phyloP scores from a whole-genome alignment of 1,284 basidiomycete genomes.

The Irpex sp. region DNA sequence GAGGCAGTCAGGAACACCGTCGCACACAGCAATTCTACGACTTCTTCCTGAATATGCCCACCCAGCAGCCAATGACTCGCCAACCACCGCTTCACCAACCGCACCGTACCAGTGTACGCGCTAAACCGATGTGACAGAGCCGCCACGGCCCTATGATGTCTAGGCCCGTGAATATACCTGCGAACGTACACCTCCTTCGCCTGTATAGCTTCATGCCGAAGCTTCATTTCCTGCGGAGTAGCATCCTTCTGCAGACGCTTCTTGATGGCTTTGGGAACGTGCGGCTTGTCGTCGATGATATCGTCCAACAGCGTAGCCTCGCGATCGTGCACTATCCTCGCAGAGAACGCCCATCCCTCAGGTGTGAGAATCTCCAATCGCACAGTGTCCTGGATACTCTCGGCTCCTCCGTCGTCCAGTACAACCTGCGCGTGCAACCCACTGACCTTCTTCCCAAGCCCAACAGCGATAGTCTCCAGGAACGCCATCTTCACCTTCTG shows the following conservation, averaged over 20 bases:
- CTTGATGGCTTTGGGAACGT: slow-evolving; percentile 36
- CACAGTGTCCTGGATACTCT: slow-evolving; percentile 67
- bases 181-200: slow-evolving; percentile 66
- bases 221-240: slow-evolving; percentile 20
- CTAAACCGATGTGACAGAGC: slow-evolving; percentile 78
- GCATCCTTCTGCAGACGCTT: slow-evolving; percentile 28
- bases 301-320: slow-evolving; percentile 81
- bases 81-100: slow-evolving; percentile 93
- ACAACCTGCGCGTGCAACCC: slow-evolving; percentile 60
- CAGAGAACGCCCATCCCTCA: slow-evolving; percentile 85
- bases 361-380: slow-evolving; percentile 77
- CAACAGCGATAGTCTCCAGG: slow-evolving; percentile 72
- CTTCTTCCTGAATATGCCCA: slow-evolving; percentile 70
- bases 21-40: slow-evolving; percentile 84
- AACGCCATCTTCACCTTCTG: slow-evolving; percentile 96
- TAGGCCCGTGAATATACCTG: slow-evolving; percentile 75
- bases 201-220: slow-evolving; percentile 39
- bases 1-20: slow-evolving; percentile 48
- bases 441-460: slow-evolving; percentile 50
- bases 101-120: slow-evolving; percentile 81
- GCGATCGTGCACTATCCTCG: slow-evolving; percentile 85
- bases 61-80: slow-evolving; percentile 84
- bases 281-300: slow-evolving; percentile 45
- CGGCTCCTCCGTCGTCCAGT: slow-evolving; percentile 42
- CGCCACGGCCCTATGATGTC: slow-evolving; percentile 84